Percentiles rank a stretch among this genome's conserved stretches.
phyloP scores from a whole-genome alignment of 768 basidiomycete genomes.

The Pulveroboletus sp. region DNA sequence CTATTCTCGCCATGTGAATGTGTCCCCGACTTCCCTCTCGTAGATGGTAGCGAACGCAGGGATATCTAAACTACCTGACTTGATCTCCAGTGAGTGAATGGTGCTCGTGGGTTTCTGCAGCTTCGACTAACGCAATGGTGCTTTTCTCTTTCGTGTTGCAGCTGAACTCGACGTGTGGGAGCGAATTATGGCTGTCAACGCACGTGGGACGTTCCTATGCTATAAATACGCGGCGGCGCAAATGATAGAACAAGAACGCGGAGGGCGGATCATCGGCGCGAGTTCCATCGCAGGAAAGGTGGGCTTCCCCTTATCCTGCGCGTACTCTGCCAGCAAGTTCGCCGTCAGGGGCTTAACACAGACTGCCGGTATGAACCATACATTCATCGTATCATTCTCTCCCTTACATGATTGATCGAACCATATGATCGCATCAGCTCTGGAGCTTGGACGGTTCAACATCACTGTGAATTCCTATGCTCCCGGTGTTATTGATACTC shows the following conservation, averaged over 20 bases:
- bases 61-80: neutral
- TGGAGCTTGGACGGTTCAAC: conserved; percentile 31
- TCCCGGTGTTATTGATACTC: conserved; percentile 31
- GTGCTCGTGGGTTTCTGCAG: too few species aligned
- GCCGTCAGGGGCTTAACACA: conserved; percentile 41
- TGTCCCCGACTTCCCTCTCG: neutral
- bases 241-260: conserved; percentile 51
- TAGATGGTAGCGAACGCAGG: conserved; percentile 30
- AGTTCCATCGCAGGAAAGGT: conserved; percentile 11
- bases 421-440: neutral
- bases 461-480: conserved; percentile 42
- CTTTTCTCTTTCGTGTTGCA: conserved; percentile 7
- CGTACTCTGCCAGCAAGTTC: conserved; percentile 38
- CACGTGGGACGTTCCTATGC: conserved; percentile 54
- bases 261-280: conserved; percentile 52
- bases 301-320: neutral
- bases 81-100: conserved; percentile 5
- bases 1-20: neutral
- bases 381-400: neutral
- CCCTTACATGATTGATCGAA: neutral
- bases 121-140: neutral
- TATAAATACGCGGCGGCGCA: conserved; percentile 59
- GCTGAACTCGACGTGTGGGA: conserved; percentile 39
- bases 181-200: conserved; percentile 44
- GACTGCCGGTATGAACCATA: conserved; percentile 26